Conservation (phyloP, 257 asterid genomes). For the Asclepias syriaca region DNA sequence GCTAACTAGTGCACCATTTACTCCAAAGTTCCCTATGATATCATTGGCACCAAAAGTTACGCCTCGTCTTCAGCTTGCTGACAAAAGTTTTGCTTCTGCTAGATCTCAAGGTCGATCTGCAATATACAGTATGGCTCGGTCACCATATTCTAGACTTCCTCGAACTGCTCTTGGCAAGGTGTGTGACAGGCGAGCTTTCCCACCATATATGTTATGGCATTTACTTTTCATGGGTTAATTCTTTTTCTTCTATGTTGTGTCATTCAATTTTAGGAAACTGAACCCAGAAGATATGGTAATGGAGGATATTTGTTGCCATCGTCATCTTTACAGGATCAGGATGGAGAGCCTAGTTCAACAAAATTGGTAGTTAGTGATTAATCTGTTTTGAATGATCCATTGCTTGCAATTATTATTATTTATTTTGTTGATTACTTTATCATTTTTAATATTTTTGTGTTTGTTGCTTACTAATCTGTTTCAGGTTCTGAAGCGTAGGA, state of each 20-base stretch:
- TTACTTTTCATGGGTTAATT: conserved; percentile 7
- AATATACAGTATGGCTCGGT: conserved; percentile 84
- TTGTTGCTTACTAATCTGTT: conserved; percentile 9
- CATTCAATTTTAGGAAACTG: conserved; percentile 47
- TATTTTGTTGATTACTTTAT: not conserved
- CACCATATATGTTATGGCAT: not conserved
- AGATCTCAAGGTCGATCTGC: conserved; percentile 84
- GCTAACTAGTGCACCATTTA: conserved; percentile 29
- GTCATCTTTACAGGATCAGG: conserved; percentile 31
- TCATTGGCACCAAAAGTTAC: conserved; percentile 28
- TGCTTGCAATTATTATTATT: conserved; percentile 8
- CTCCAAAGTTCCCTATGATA: conserved; percentile 39
- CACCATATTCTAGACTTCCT: conserved; percentile 72
- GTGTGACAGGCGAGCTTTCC: conserved; percentile 5
- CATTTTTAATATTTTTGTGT: conserved; percentile 11
- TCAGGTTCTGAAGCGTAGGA: conserved; percentile 78
- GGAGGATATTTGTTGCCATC: conserved; percentile 40
- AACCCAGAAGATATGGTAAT: conserved; percentile 30
- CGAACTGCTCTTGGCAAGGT: conserved; percentile 55
- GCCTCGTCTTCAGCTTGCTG: conserved; percentile 35
- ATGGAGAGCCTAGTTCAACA: conserved; percentile 34
- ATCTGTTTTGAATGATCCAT: conserved; percentile 8
- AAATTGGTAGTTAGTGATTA: conserved; percentile 33
- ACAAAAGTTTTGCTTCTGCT: conserved; percentile 60
- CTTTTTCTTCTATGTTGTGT: not conserved